These are phyloP conservation scores for Fusarium brevicatenulatum DNA, from an alignment of 2,329 filamentous ascomycete species.

Conservation along the genomic window DNA sequence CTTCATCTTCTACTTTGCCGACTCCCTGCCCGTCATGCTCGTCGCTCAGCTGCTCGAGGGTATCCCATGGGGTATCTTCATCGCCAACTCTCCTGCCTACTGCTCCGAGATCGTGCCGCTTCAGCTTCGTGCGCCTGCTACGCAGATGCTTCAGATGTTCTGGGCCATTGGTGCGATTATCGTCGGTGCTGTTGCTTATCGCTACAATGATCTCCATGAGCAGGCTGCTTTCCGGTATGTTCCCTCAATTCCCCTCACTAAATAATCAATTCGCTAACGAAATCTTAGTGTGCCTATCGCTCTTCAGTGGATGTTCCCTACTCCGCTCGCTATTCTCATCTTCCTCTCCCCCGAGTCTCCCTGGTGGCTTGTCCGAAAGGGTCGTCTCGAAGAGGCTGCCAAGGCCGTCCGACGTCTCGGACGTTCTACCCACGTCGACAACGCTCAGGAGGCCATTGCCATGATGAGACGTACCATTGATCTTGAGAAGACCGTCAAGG, in stretches of 20 bases:
- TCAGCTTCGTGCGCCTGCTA: slow-evolving; percentile 63
- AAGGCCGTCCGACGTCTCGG: slow-evolving; percentile 60
- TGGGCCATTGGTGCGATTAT: slow-evolving; percentile 71
- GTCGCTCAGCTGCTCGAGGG: slow-evolving; percentile 67
- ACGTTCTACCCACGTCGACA: slow-evolving; percentile 30
- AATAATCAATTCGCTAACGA: slow-evolving; percentile 33
- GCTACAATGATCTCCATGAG: slow-evolving; percentile 53
- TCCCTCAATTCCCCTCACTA: neutral
- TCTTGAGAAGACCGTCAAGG: slow-evolving; percentile 56
- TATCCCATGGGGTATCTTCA: slow-evolving; percentile 71
- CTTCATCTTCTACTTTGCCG: slow-evolving; percentile 64
- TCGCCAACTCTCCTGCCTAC: slow-evolving; percentile 70
- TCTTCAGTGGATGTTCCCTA: slow-evolving; percentile 68
- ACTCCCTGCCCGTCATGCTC: slow-evolving; percentile 56
- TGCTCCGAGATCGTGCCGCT: slow-evolving; percentile 69
- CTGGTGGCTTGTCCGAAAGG: slow-evolving; percentile 65
- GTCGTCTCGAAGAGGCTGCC: slow-evolving; percentile 54
- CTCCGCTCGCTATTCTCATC: slow-evolving; percentile 62
- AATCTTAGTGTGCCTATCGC: slow-evolving; percentile 60
- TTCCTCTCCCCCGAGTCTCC: slow-evolving; percentile 62
- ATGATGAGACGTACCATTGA: slow-evolving; percentile 68
- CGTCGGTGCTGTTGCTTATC: slow-evolving; percentile 64
- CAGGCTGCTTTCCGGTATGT: slow-evolving; percentile 34
- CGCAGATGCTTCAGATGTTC: slow-evolving; percentile 71
- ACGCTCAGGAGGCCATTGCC: slow-evolving; percentile 54